Evolutionary conservation across 176 grass and related monocot species (phyloP), one percentile per base, ranked within the genome.

Genomic region (Raddia distichophylla): DNA sequence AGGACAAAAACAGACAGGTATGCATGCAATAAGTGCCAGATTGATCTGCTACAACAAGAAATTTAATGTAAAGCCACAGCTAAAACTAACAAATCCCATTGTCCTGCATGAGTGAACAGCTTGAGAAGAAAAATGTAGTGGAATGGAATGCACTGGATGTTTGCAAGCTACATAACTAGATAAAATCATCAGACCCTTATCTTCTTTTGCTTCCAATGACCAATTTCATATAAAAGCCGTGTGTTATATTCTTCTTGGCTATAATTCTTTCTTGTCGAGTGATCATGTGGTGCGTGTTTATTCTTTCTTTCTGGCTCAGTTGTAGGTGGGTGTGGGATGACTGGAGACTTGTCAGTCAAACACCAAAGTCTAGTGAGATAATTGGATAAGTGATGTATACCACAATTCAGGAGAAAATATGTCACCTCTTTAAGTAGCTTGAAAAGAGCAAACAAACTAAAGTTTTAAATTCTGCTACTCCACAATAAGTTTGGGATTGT

Each of bases 391-490:
- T 52, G 61, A 17, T 53, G 45, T n/a, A 40, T 42, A 10, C 10
- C 47, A 65, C 4, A 10, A 20, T 64, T 64, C 16, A 5, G 60
- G 45, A 51, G 59, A 64, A 64, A 61, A 16, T 5, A 87, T 5
- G 5, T 47, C 52, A 18, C 19, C 33, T 32, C 55, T 52, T 60
- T 52, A 62, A 34, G 59, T 50, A 77, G 45, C 60, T 64, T 78
- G 75, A 49, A 75, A 87, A 87, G 55, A 54, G 48, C 10, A 16
- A 18, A 82, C 18, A 71, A 56, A 83, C 45, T 22, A 77, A n/a
- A 60, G 67, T 52, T 67, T 44, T 67, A 37, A 19, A 76, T 60
- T 67, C 15, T 64, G 45, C n/a, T 84, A 44, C 14, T 84, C 74
- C 69, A 60, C 60, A 16, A 22, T 52, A 67, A 69, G 55, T 75